Base-by-base conservation (phyloP, 257 asterid genomes). In the Eucommia ulmoides region DNA sequence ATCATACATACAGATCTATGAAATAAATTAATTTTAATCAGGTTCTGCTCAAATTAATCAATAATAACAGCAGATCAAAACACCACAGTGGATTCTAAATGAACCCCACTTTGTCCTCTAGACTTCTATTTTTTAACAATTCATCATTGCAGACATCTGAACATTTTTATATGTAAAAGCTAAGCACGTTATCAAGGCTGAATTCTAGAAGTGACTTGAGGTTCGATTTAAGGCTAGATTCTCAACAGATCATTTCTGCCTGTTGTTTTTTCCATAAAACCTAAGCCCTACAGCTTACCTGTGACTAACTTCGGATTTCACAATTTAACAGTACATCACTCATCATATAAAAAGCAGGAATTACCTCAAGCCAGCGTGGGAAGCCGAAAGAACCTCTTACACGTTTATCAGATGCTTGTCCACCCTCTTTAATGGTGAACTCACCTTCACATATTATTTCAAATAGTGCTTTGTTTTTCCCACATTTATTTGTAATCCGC, bases 341-440 rank as follows among this genome's bases (percentile, higher is more conserved):
- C 23, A 53, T 33, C 44, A 50, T 47, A 41, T 12, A 41, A 24
- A 59, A 45, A 33, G 51, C 22, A 62, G 60, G 44, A 70, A 59
- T 67, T 66, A 86, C 98, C 96, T 81, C 68, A 49, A 91, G 96
- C 98, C 96, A 91, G 41, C 57, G 81, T 26, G 98, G 98, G 68
- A 91, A 86, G 64, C 98, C 96, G 64, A 80, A 91, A 65, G 81
- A 74, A 62, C 93, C 93, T 72, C 88, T 73, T 25, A 89, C 79
- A 45, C 49, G 81, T 64, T 83, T 91, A 62, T 80, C 83, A 41
- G 65, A 68, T 48, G 94, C 92, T 45, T 71, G 85, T n/a, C 88
- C 93, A 26, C 76, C 77, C 54, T 65, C 75, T 50, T 71, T 69
- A 61, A 80, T 65, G 47, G 79, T 72, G 50, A 96, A 64, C 66